phyloP scores from a whole-genome alignment of 108 stramenopile species.

The Cylindrotheca closterium region DNA sequence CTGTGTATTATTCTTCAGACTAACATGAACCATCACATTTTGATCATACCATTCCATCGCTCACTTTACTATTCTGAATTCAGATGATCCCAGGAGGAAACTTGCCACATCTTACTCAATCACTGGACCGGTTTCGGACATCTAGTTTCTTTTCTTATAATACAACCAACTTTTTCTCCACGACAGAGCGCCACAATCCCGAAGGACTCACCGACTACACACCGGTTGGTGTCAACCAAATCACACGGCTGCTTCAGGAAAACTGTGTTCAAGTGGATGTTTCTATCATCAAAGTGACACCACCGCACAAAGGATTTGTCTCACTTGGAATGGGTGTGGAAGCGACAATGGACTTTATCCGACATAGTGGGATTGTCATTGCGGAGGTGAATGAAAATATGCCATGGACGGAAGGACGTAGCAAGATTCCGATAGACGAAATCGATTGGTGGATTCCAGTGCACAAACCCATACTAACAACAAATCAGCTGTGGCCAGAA shows the following conservation, averaged over 20 bases:
- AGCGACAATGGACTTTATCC: constrained; percentile 24
- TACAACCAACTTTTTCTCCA: constrained; percentile 12
- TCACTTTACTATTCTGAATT: no score
- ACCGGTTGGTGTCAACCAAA: constrained; percentile 14
- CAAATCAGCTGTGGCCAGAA: constrained; percentile 31
- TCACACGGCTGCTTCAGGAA: constrained; percentile 23
- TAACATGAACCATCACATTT: no score
- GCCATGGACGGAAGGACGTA: constrained; percentile 44
- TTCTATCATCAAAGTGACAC: constrained; percentile 36
- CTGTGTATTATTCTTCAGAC: no score
- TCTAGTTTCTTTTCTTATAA: constrained; percentile 18
- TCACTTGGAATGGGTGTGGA: constrained; percentile 35
- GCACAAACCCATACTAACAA: constrained; percentile 26
- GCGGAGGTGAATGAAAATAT: constrained; percentile 40
- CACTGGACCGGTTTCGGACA: constrained; percentile 36
- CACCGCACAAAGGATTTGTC: constrained; percentile 40
- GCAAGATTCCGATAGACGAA: constrained; percentile 8
- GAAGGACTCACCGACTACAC: constrained; percentile 36
- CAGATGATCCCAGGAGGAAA: constrained; percentile 39
- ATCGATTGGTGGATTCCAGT: constrained; percentile 34
- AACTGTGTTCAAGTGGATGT: constrained; percentile 30
- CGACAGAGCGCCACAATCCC: not conserved
- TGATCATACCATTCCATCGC: no score
- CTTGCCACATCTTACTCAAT: constrained; percentile 31
- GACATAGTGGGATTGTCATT: constrained; percentile 31